Percentiles rank a stretch among this genome's conserved stretches.
Evolutionary conservation across 1,139 yeast genomes (phyloP).

Genomic region (Protomyces inundatus): DNA sequence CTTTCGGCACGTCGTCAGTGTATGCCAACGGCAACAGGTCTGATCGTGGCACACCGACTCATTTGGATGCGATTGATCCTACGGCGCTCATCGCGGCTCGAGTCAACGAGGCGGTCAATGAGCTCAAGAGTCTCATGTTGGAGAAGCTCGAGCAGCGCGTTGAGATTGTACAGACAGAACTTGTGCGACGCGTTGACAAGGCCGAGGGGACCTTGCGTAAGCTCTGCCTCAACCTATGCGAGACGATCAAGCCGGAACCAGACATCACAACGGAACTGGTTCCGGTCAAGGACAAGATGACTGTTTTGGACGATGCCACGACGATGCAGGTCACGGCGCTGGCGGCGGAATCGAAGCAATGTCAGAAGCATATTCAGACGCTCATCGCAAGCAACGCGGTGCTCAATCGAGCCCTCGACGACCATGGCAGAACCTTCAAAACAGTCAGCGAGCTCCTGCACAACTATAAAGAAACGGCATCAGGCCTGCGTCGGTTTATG

Average conservation of each 20-base stretch:
- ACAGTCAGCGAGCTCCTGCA: background rate
- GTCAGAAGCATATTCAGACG: background rate
- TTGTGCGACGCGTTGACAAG: background rate
- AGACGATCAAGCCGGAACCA: no score
- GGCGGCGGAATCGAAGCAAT: background rate
- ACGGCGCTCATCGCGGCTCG: background rate
- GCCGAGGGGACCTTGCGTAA: background rate
- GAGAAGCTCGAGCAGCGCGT: background rate
- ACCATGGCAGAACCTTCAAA: background rate
- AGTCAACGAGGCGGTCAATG: background rate
- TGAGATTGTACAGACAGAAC: background rate
- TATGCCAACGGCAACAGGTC: no score
- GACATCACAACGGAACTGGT: background rate
- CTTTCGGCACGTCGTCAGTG: no score
- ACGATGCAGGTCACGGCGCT: background rate
- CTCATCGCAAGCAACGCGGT: background rate
- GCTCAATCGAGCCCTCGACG: background rate
- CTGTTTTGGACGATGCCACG: background rate
- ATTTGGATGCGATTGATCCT: background rate
- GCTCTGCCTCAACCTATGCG: background rate
- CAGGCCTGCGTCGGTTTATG: slow-evolving; percentile 2
- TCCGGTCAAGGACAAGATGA: background rate
- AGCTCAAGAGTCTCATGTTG: background rate
- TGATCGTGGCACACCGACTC: no score
- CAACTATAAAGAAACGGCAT: background rate